Base-by-base conservation (phyloP, 1,284 basidiomycete species). In the Chalciporus sp. region DNA sequence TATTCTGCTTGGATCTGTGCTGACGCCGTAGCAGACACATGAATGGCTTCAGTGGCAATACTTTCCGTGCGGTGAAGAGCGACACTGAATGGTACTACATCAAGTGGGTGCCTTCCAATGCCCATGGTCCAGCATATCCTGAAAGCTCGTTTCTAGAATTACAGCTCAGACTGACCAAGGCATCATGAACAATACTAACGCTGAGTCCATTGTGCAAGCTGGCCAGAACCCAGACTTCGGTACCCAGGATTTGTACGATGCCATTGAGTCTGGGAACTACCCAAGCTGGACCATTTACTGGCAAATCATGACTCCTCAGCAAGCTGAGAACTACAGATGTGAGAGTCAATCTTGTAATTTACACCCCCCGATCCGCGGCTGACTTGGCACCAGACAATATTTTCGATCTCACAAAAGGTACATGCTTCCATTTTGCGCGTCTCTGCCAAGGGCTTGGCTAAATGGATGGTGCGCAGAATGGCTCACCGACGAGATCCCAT, bases 321-420 rank as follows among this genome's bases (percentile, higher is more conserved):
- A 73, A 42, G 72, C 71, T 3, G 61, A 65, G 11, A 58, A 66
- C 8, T 61, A 63, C 52, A 57, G 52, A 27, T 76, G 61, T 65
- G 14, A 54, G 62, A 40, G 41, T 37, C 8, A 7, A 26, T 28
- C 41, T n/a, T 14, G 12, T 31, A 1, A 37, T 49, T 7, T 9
- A 40, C 12, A 28, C n/a, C 12, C 20, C n/a, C 12, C 9, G 20
- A 28, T 49, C 23, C 14, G 29, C 20, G 27, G 28, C 42, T 54
- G 16, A 53, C 27, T 33, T 41, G 29, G 42, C 35, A 41, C 42
- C 46, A 64, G 62, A 73, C 27, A 71, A 76, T 51, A 60, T 73
- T 16, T 72, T 76, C 27, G 74, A 76, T 60, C 66, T 75, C 28
- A 76, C 72, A 47, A 74, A 74, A 59, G 63, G 69, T 52, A 51